Evolutionary conservation across 805 yeast species (phyloP).

Genomic region (Yueomyces sp.): DNA sequence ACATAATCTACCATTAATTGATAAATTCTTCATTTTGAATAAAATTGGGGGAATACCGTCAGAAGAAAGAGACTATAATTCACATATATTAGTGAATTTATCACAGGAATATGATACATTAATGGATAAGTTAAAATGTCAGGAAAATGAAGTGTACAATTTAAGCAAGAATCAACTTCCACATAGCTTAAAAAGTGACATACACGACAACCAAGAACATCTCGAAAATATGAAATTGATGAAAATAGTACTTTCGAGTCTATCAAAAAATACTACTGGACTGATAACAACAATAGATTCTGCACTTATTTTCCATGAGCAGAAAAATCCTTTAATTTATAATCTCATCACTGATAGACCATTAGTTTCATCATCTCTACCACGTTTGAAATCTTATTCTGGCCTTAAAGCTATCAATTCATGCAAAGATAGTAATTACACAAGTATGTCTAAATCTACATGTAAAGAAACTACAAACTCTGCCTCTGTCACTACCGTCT

Average conservation of each 20-base stretch:
- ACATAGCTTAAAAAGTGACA: constrained; percentile 1
- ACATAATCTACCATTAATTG: constrained; percentile 36
- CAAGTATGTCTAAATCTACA: background rate
- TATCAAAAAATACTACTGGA: constrained; percentile 58
- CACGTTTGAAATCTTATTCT: constrained; percentile 32
- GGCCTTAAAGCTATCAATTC: background rate
- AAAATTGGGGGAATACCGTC: constrained; percentile 86
- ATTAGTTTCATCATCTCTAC: constrained; percentile 78
- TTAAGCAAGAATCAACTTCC: background rate
- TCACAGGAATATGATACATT: constrained; percentile 48
- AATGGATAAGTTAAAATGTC: constrained; percentile 2
- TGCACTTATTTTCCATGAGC: constrained; percentile 36
- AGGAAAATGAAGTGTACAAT: constrained; percentile 4
- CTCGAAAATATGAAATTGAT: constrained; percentile 53
- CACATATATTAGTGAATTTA: constrained; percentile 80
- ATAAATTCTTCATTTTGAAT: constrained; percentile 71
- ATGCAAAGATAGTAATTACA: background rate
- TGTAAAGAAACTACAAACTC: constrained; percentile 6
- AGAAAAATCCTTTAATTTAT: constrained; percentile 73
- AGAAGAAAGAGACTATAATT: constrained; percentile 59
- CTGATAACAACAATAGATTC: constrained; percentile 74
- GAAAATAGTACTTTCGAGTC: constrained; percentile 36
- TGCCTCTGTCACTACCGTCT: constrained; percentile 47
- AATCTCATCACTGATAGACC: constrained; percentile 88
- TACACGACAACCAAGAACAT: constrained; percentile 32